Conservation (phyloP, 345 rosid species). For the Cardamine resedifolia region DNA sequence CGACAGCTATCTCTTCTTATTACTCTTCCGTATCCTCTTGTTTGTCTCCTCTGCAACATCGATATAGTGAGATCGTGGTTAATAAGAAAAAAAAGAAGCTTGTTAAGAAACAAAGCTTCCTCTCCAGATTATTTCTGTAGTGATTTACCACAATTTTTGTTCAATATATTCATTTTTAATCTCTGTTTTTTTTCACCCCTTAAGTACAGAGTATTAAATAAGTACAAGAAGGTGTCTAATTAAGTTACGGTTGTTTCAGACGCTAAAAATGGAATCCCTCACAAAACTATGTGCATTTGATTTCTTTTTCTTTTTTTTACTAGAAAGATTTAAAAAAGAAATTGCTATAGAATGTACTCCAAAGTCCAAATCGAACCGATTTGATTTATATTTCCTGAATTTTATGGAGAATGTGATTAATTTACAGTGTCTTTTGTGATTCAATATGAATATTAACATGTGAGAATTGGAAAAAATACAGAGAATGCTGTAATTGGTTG, state of each 20-base stretch:
- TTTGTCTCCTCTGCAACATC: conserved; percentile 37
- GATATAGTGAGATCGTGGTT: conserved; percentile 36
- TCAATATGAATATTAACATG: not conserved
- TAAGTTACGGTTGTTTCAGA: not conserved
- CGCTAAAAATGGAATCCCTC: not conserved
- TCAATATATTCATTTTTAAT: not conserved
- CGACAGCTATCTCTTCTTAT: conserved; percentile 27
- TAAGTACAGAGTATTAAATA: not conserved
- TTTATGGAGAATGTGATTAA: not conserved
- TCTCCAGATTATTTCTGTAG: conserved; percentile 37
- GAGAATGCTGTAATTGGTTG: conserved; percentile 30
- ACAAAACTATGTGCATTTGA: not conserved
- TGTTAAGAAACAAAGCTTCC: conserved; percentile 34
- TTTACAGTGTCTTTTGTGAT: not conserved
- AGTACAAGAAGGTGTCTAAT: not conserved
- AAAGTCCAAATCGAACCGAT: not conserved
- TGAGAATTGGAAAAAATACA: not conserved
- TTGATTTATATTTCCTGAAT: not conserved
- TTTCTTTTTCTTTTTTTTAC: not conserved
- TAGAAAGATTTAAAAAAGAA: not conserved
- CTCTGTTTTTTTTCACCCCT: not conserved
- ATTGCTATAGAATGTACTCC: not conserved
- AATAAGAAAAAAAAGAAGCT: conserved; percentile 35
- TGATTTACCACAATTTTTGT: conserved; percentile 2
- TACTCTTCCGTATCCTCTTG: conserved; percentile 39